Percentiles rank a stretch among this genome's conserved stretches.
phyloP scores from a whole-genome alignment of 345 rosid species.

The Alliaria petiolata region DNA sequence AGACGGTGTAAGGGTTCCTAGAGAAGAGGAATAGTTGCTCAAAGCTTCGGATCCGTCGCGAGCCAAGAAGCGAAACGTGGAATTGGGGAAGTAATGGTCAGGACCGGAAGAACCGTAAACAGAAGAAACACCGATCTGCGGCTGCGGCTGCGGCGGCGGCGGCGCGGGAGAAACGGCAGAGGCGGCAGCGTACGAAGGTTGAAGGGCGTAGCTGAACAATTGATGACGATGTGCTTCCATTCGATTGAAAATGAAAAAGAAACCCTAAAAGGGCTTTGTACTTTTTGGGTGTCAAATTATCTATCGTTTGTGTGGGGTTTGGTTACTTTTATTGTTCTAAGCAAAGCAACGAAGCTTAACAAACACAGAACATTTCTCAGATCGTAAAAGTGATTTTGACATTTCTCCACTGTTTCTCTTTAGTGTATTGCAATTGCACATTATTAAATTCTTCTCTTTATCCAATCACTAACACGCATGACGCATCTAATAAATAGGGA shows the following conservation, averaged over 20 bases:
- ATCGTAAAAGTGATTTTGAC: slow-evolving; percentile 16
- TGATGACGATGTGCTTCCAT: slow-evolving; percentile 47
- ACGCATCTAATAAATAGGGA: no score
- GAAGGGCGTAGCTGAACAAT: slow-evolving; percentile 36
- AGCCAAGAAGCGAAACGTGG: slow-evolving; percentile 16
- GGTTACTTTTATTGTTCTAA: slow-evolving; percentile 16
- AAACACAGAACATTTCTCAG: background rate
- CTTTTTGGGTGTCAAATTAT: slow-evolving; percentile 10
- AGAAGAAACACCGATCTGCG: slow-evolving; percentile 15
- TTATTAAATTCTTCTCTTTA: slow-evolving; percentile 1
- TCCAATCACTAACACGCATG: background rate
- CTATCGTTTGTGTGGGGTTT: background rate
- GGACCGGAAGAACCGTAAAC: slow-evolving; percentile 23
- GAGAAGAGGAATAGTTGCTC: slow-evolving; percentile 30
- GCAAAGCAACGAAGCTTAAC: background rate
- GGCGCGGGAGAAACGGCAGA: slow-evolving; percentile 29
- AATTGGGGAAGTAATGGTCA: slow-evolving; percentile 29
- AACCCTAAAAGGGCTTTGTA: slow-evolving; percentile 35
- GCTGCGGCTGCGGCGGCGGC: slow-evolving; percentile 9
- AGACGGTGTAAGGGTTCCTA: slow-evolving; percentile 23
- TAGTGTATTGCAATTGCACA: background rate
- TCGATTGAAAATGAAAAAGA: slow-evolving; percentile 8
- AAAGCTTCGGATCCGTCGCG: slow-evolving; percentile 32
- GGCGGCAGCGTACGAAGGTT: slow-evolving; percentile 30
- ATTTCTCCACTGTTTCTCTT: background rate